Base-by-base conservation (phyloP, 2,329 filamentous ascomycete genomes). In the Neophaeococcomyces mojaviensis region DNA sequence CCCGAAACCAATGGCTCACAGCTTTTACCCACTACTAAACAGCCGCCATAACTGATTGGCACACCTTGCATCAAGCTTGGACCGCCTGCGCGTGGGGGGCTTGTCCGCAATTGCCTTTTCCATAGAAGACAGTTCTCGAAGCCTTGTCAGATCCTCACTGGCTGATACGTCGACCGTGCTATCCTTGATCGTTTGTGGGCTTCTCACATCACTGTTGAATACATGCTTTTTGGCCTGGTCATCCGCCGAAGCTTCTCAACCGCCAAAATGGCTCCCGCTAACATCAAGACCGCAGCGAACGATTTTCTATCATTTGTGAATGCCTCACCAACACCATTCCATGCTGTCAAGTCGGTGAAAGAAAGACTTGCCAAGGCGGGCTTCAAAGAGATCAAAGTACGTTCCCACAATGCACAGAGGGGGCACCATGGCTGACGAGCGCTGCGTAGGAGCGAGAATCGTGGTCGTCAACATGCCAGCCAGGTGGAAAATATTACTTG, bases 281-380 rank as follows among this genome's bases (percentile, higher is more conserved):
- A 58, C 41, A 58, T 58, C 50, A 63, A 58, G 48, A 58, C 54
- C 37, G 61, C 78, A 44, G 86, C 86, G 45, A 71, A 84, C 68
- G 87, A 94, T 72, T 95, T 96, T 66, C 70, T 95, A 62, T 84
- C 87, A 68, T 96, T 95, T 70, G 83, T 96, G 64, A 94, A 96
- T 68, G 86, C 83, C 53, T 96, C 89, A 48, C 92, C 92, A 10
- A 94, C 89, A 44, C 90, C 92, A 48, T 98, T 94, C 70, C 92
- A 98, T 72, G 90, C 89, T 50, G 89, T 96, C 48, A 81, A 82
- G 47, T 85, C 84, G 39, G 79, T 88, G 55, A 83, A 84, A 58
- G 69, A 81, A 53, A 82, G 85, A 46, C 78, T 98, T 44, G 78
- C 84, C 57, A 79, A 83, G 57, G 89, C 87, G 40, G 89, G 90